Evolutionary conservation across 441 rosid species (phyloP), one percentile per base, ranked within the genome.

Genomic region (Melastoma candidum): DNA sequence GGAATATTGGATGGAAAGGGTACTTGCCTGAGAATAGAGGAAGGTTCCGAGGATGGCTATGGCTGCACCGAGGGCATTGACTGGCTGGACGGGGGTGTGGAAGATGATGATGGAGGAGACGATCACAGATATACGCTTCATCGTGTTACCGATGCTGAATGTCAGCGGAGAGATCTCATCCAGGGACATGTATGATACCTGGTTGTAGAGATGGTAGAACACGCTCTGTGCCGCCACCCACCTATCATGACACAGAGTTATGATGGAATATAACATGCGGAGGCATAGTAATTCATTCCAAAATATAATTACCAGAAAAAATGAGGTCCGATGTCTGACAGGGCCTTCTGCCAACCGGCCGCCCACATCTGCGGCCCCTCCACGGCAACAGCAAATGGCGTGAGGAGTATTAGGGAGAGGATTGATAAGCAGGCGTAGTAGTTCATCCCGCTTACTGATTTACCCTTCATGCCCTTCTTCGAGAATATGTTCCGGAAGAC

Each of bases 401-500:
- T 84, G 67, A 92, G 95, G 50, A 92, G 84, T 60, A 82, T 43
- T 11, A 92, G 84, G 49, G 98, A 92, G 64, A 92, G 51, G 58
- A 92, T 75, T 36, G 98, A 92, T 56, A 92, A 85, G 68, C 98
- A 92, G 2, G 98, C 98, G 45, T 92, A 92, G 79, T 88, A 92
- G 77, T 92, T 83, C 90, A 83, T 83, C 44, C 90, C 90, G 54
- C 90, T 80, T 64, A 83, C 95, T 32, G 97, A 79, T 60, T 88
- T 88, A 63, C 97, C 96, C 71, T 82, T 88, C 97, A 92, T 87
- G 60, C 98, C 98, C 65, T 10, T 88, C 92, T 92, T 92, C 0
- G 98, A 92, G 64, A 92, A 92, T 62, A 92, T 88, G 75, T 92
- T 92, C 10, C 98, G 85, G 69, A 92, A 85, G 49, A 92, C 98